Percentiles rank a stretch among this genome's conserved stretches.
Evolutionary conservation across 306 rosid genomes (phyloP).

Genomic region (Adenanthera pavonina): DNA sequence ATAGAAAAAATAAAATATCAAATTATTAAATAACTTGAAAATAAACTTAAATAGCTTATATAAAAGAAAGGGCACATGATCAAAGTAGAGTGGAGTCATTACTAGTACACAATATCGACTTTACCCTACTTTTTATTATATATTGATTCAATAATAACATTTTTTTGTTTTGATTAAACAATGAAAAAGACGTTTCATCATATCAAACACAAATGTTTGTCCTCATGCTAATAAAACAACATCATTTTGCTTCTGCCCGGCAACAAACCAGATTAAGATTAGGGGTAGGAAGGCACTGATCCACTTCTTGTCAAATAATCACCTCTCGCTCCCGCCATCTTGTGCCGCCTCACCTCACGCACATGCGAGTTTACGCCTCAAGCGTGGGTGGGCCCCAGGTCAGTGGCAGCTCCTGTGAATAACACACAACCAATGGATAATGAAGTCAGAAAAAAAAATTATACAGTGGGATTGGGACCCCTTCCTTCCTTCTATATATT

Average conservation of each 20-base stretch:
- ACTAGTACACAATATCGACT: too few species aligned
- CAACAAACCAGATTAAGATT: slow-evolving; percentile 30
- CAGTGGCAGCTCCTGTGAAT: slow-evolving; percentile 52
- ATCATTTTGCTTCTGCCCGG: background rate
- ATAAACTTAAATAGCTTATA: too few species aligned
- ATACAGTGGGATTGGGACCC: background rate
- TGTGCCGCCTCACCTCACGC: background rate
- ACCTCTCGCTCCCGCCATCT: too few species aligned
- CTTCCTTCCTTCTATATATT: slow-evolving; percentile 13
- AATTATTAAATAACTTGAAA: too few species aligned
- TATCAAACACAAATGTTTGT: too few species aligned
- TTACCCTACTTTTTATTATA: too few species aligned
- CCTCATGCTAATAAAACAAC: background rate
- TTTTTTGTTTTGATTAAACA: too few species aligned
- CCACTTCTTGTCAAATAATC: slow-evolving; percentile 16
- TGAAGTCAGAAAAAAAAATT: background rate
- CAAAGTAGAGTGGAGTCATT: too few species aligned
- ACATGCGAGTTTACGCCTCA: slow-evolving; percentile 64
- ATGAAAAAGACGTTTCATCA: too few species aligned
- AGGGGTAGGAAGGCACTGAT: slow-evolving; percentile 30
- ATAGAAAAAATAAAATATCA: too few species aligned
- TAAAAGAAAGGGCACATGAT: too few species aligned
- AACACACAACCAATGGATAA: slow-evolving; percentile 13
- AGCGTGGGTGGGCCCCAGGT: slow-evolving; percentile 55
- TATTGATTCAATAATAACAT: too few species aligned